Evolutionary conservation across 1,139 yeast genomes (phyloP), one percentile per base, ranked within the genome.

Genomic region (Scheffersomyces stambukii): DNA sequence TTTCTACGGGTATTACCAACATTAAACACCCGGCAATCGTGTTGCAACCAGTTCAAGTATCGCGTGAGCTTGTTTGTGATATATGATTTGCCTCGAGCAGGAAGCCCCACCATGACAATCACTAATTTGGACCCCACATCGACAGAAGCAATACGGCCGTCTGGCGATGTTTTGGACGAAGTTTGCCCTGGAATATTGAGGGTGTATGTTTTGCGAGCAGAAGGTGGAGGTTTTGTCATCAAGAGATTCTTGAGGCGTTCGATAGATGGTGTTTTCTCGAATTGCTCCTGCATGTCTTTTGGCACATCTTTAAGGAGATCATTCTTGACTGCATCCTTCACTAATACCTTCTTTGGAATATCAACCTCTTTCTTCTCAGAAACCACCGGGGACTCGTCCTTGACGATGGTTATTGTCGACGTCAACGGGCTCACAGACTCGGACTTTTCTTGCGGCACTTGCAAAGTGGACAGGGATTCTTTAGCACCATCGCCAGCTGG

Each of bases 171-270:
- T 37, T 83, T 81, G 2, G 91, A 81, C 25, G 85, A 74, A 0
- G 96, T 88, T 43, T 88, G 82, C 2, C 97, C 96, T 0, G 97
- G 96, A 8, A 89, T 86, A 46, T 88, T 94, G 30, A 89, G 70
- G 0, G 96, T 86, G 15, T 94, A 82, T 0, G 91, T 83, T 40
- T 65, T 66, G 25, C 69, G 54, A 8, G 66, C 61, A 21, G 60
- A 52, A 11, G 69, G 67, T 4, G 63, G 63, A 11, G 58, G 58
- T 36, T 64, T 63, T 16, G 62, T 60, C 29, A 61, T 52, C 15
- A 67, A 46, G 18, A 67, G 42, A 17, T 48, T 51, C 38, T 64
- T 64, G 29, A 67, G 41, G 28, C 62, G 56, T 35, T 67, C 74
- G 19, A 66, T 46, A 0, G 69, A 60, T 2, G 71, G 70, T 1